Percentiles rank a stretch among this genome's conserved stretches.
These are phyloP conservation scores for Termitomyces sp. DNA, from an alignment of 1,284 basidiomycete genomes.

Conservation along the genomic window DNA sequence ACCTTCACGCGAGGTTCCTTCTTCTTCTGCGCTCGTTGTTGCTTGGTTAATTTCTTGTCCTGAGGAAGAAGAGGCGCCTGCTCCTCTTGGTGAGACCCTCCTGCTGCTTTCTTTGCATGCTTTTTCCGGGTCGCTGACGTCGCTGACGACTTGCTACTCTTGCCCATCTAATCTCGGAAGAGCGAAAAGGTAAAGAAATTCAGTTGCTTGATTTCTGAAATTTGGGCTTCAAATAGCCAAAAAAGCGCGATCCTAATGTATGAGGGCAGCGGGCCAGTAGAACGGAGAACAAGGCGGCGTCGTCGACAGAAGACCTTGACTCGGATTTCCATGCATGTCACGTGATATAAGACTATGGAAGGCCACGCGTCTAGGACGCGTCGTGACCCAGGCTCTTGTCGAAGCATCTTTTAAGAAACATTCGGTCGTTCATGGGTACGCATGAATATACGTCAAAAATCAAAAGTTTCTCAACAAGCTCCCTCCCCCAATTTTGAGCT, in stretches of 20 bases:
- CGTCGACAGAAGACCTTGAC: not conserved
- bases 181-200: not conserved
- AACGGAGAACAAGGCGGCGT: too few relatives aligned
- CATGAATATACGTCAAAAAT: too few relatives aligned
- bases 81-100: slow-evolving; percentile 24
- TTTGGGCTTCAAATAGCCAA: not conserved
- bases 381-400: too few relatives aligned
- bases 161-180: slow-evolving; percentile 6
- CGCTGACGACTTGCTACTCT: slow-evolving; percentile 67
- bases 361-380: not conserved
- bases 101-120: slow-evolving; percentile 62
- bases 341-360: not conserved
- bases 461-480: too few relatives aligned
- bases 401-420: too few relatives aligned
- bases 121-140: slow-evolving; percentile 82
- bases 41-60: slow-evolving; percentile 44
- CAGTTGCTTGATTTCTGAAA: not conserved
- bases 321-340: not conserved
- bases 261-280: not conserved
- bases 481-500: too few relatives aligned
- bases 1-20: slow-evolving; percentile 71
- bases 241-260: not conserved
- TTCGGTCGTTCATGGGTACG: slow-evolving; percentile 8
- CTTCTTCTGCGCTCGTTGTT: slow-evolving; percentile 48
- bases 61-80: slow-evolving; percentile 24